Percentiles rank a stretch among this genome's conserved stretches.
These are phyloP conservation scores for Cercophora samala DNA, from an alignment of 495 filamentous ascomycete genomes.

Conservation along the genomic window DNA sequence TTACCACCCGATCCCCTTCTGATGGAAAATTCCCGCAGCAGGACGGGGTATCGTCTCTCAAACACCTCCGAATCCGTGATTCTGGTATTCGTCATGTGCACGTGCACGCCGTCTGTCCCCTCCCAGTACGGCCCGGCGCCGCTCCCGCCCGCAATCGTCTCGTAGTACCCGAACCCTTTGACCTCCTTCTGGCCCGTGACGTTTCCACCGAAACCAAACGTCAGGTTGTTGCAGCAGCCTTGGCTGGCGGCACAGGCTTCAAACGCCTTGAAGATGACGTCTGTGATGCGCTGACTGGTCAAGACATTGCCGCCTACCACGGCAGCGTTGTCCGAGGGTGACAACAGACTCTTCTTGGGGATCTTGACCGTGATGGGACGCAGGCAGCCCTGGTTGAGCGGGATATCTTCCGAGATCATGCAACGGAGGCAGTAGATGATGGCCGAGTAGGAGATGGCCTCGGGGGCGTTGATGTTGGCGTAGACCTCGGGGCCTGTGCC, in stretches of 20 bases:
- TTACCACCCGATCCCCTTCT: slow-evolving; percentile 64
- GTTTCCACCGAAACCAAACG: slow-evolving; percentile 79
- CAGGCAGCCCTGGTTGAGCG: slow-evolving; percentile 94
- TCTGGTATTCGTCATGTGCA: slow-evolving; percentile 98
- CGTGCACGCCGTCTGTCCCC: slow-evolving; percentile 86
- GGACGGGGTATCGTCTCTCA: slow-evolving; percentile 85
- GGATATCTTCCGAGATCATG: slow-evolving; percentile 90
- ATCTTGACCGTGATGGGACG: slow-evolving; percentile 83
- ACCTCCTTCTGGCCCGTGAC: slow-evolving; percentile 57
- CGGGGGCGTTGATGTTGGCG: slow-evolving; percentile 90
- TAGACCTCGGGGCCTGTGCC: slow-evolving; percentile 94
- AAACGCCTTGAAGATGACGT: slow-evolving; percentile 91
- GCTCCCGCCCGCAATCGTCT: slow-evolving; percentile 90
- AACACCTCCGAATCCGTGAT: slow-evolving; percentile 97
- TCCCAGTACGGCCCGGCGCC: slow-evolving; percentile 87
- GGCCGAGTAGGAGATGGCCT: slow-evolving; percentile 89
- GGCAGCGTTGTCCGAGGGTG: slow-evolving; percentile 80
- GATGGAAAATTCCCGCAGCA: slow-evolving; percentile 79
- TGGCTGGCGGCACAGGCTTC: slow-evolving; percentile 85
- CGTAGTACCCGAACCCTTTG: slow-evolving; percentile 93
- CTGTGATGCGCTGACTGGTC: slow-evolving; percentile 85
- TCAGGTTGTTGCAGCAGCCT: slow-evolving; percentile 90
- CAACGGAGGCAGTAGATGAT: slow-evolving; percentile 96
- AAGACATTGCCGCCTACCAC: slow-evolving; percentile 96
- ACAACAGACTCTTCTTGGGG: slow-evolving; percentile 76